Evolutionary conservation across 345 rosid genomes (phyloP).

Genomic region (Angophora floribunda): DNA sequence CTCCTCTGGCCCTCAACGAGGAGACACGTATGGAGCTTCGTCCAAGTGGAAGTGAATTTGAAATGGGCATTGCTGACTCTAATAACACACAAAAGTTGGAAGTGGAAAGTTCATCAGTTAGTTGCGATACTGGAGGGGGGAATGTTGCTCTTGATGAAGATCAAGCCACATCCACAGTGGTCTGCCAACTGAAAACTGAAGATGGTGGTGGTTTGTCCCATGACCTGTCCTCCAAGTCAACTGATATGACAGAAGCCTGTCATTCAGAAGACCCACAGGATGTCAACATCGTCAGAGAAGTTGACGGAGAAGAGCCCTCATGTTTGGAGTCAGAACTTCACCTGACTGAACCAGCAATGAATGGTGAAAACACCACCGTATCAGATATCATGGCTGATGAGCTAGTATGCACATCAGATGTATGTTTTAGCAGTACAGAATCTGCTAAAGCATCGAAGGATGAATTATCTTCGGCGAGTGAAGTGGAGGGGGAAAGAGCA

Average conservation of each 20-base stretch:
- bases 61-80: neutral
- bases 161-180: neutral
- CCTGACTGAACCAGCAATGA: neutral
- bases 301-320: neutral
- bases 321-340: neutral
- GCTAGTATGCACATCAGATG: neutral
- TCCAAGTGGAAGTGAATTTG: neutral
- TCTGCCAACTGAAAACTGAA: neutral
- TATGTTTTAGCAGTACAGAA: neutral
- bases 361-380: neutral
- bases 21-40: neutral
- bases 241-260: neutral
- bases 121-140: neutral
- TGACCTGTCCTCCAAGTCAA: neutral
- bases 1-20: neutral
- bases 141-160: neutral
- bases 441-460: neutral
- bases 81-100: neutral
- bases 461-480: neutral
- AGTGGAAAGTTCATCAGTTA: neutral
- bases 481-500: constrained; percentile 5
- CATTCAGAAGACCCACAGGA: neutral
- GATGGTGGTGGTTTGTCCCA: neutral
- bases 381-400: neutral
- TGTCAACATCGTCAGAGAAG: constrained; percentile 1